phyloP scores from a whole-genome alignment of 2,329 filamentous ascomycete species.

The Sporothrix globosa region DNA sequence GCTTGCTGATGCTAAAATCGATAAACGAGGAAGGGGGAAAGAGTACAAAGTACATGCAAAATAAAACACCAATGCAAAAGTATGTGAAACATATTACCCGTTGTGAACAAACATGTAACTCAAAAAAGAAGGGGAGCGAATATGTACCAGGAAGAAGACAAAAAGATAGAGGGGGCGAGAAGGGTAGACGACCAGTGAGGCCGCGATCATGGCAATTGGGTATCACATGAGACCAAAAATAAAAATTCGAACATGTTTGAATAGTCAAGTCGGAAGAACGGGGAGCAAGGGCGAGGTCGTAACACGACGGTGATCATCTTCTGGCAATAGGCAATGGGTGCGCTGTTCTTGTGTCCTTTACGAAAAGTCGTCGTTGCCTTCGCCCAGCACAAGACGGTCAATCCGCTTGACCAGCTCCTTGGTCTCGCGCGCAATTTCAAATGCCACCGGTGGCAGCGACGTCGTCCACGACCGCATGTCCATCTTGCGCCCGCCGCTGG shows the following conservation, averaged over 20 bases:
- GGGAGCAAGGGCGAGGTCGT: not conserved
- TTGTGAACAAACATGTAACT: not conserved
- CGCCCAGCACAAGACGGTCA: slow-evolving; percentile 39
- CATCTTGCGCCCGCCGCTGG: slow-evolving; percentile 55
- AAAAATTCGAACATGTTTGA: slow-evolving; percentile 7
- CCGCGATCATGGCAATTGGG: slow-evolving; percentile 31
- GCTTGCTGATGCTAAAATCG: slow-evolving; percentile 23
- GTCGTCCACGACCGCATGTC: slow-evolving; percentile 68
- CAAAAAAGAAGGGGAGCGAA: not conserved
- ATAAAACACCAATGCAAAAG: slow-evolving; percentile 20
- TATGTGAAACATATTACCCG: not conserved
- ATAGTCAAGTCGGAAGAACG: not conserved
- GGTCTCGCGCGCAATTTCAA: slow-evolving; percentile 79
- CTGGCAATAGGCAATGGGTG: too few relatives aligned
- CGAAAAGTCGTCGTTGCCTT: slow-evolving; percentile 40
- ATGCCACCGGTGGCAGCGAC: slow-evolving; percentile 79
- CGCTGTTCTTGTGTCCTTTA: not conserved
- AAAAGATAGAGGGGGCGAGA: not conserved
- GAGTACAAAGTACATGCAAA: not conserved
- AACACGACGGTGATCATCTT: not conserved
- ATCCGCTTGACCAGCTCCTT: slow-evolving; percentile 65
- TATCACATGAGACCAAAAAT: slow-evolving; percentile 30
- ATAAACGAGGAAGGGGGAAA: not conserved
- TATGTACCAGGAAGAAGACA: slow-evolving; percentile 34
- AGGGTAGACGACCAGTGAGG: slow-evolving; percentile 30